Percentiles rank a stretch among this genome's conserved stretches.
phyloP scores from a whole-genome alignment of 169 alveolate species.

The Plasmodium falciparum region DNA sequence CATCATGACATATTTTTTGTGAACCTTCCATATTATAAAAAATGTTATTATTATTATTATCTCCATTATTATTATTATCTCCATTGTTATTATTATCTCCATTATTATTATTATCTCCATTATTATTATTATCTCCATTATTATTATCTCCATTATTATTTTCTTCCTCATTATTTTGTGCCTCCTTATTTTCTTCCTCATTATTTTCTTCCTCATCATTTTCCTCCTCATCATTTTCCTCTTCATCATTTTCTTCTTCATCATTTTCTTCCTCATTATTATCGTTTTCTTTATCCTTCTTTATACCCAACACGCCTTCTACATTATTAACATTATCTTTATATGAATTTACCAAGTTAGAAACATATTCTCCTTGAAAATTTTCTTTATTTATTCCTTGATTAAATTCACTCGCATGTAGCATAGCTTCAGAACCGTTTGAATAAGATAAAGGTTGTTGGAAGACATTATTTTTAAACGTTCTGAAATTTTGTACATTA shows the following conservation, averaged over 20 bases:
- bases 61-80: neutral
- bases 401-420: conserved; percentile 3
- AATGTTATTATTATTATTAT: neutral
- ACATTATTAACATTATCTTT: neutral
- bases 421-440: neutral
- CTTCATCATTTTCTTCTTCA: too few species aligned
- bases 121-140: too few species aligned
- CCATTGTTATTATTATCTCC: too few species aligned
- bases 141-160: neutral
- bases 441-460: too few species aligned
- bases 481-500: neutral
- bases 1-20: conserved; percentile 30
- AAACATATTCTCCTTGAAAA: neutral
- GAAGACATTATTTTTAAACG: neutral
- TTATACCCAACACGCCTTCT: too few species aligned
- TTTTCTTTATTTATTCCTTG: conserved; percentile 12
- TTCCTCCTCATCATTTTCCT: too few species aligned
- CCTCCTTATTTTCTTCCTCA: too few species aligned
- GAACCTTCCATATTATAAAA: neutral
- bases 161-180: neutral
- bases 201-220: too few species aligned
- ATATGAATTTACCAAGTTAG: neutral
- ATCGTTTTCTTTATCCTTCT: too few species aligned
- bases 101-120: neutral
- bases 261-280: too few species aligned